Evolutionary conservation across 768 basidiomycete genomes (phyloP).

Genomic region (Kwoniella botswanensis): DNA sequence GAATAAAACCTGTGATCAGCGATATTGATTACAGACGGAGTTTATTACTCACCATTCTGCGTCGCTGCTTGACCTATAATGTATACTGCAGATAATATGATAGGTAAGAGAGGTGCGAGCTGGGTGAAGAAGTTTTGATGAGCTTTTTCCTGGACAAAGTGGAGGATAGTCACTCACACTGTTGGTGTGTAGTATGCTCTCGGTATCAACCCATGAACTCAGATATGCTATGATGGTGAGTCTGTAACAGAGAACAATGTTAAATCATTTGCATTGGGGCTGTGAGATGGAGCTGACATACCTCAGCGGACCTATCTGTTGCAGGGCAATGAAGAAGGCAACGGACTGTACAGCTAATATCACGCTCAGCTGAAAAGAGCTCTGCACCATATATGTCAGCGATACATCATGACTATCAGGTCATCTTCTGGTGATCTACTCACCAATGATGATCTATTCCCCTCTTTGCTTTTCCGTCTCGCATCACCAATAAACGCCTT

Average conservation of each 20-base stretch:
- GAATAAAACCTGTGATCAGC: background rate
- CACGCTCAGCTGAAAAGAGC: background rate
- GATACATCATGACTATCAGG: background rate
- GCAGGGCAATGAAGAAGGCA: slow-evolving; percentile 22
- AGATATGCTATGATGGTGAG: slow-evolving; percentile 1
- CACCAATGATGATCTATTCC: background rate
- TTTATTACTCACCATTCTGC: slow-evolving; percentile 9
- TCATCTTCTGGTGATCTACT: background rate
- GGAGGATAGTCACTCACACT: background rate
- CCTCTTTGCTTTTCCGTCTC: slow-evolving; percentile 30
- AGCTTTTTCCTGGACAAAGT: background rate
- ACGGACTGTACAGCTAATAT: slow-evolving; percentile 23
- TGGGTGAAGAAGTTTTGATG: background rate
- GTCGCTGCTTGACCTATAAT: slow-evolving; percentile 17
- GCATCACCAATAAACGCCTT: slow-evolving; percentile 19
- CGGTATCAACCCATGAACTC: background rate
- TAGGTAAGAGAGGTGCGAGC: slow-evolving; percentile 11
- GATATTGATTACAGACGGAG: background rate
- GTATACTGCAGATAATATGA: slow-evolving; percentile 5
- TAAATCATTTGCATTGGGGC: background rate
- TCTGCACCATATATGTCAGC: background rate
- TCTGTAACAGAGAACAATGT: background rate
- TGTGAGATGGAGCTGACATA: background rate
- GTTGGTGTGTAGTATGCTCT: background rate
- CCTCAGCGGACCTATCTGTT: slow-evolving; percentile 30